Conservation (phyloP, 2,329 filamentous ascomycete species). For the Penicillium olsonii region DNA sequence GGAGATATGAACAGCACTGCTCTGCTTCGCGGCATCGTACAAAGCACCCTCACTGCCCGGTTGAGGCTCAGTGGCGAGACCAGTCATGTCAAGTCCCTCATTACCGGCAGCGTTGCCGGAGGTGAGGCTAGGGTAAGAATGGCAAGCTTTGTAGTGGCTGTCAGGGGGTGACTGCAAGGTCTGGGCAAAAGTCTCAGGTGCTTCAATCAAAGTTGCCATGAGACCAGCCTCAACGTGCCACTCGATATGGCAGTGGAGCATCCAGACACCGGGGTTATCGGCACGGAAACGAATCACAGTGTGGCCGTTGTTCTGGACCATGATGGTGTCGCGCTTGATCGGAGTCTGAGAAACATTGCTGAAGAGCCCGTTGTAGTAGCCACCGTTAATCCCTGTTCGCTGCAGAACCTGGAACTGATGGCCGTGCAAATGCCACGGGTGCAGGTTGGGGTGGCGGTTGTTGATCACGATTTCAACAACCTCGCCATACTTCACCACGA, state of each 20-base stretch:
- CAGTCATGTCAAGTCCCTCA: constrained; percentile 15
- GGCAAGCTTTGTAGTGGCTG: constrained; percentile 26
- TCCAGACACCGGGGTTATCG: constrained; percentile 40
- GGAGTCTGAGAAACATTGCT: constrained; percentile 29
- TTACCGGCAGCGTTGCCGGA: constrained; percentile 29
- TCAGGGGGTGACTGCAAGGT: constrained; percentile 18
- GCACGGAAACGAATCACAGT: constrained; percentile 37
- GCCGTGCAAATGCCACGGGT: constrained; percentile 55
- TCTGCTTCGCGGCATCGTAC: constrained; percentile 8
- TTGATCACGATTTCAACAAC: constrained; percentile 41
- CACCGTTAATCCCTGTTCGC: constrained; percentile 25
- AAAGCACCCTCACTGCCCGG: constrained; percentile 17
- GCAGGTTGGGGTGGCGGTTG: constrained; percentile 38
- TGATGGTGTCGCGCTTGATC: constrained; percentile 36
- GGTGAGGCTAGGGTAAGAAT: constrained; percentile 21
- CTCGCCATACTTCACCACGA: constrained; percentile 66
- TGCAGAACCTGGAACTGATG: constrained; percentile 53
- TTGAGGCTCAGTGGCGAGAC: constrained; percentile 13
- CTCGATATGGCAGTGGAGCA: constrained; percentile 41
- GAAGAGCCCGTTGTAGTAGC: constrained; percentile 28
- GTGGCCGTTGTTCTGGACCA: constrained; percentile 35
- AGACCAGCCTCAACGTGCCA: constrained; percentile 39
- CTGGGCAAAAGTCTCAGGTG: constrained; percentile 28
- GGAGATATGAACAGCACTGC: background rate
- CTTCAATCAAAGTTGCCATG: constrained; percentile 34